Conservation (phyloP, 352 stramenopile species). For the Phytophthora fragariae region DNA sequence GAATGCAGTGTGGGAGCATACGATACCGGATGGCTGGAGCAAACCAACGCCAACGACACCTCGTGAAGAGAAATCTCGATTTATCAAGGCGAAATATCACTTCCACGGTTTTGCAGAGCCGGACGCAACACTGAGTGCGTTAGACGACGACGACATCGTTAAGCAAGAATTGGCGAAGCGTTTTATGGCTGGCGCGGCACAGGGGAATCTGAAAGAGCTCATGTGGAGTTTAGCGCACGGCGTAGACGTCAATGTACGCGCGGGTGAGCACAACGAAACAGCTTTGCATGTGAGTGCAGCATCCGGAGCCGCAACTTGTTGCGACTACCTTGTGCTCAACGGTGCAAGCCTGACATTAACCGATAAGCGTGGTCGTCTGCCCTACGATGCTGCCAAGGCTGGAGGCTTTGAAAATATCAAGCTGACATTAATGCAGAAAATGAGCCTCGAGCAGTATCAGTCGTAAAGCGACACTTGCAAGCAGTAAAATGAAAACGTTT, state of each 20-base stretch:
- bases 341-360: constrained; percentile 68
- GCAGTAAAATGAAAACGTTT: not conserved
- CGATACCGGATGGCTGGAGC: constrained; percentile 57
- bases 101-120: constrained; percentile 73
- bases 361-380: constrained; percentile 57
- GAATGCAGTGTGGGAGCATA: constrained; percentile 78
- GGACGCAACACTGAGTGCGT: constrained; percentile 22
- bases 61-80: constrained; percentile 82
- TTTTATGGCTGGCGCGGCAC: constrained; percentile 54
- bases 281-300: constrained; percentile 65
- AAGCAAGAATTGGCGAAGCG: constrained; percentile 50
- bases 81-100: constrained; percentile 89
- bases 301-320: constrained; percentile 51
- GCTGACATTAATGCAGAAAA: constrained; percentile 73
- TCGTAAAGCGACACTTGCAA: constrained; percentile 35
- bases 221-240: constrained; percentile 85
- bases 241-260: constrained; percentile 76
- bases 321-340: constrained; percentile 85
- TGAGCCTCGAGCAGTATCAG: constrained; percentile 73
- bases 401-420: constrained; percentile 72
- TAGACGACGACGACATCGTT: constrained; percentile 37
- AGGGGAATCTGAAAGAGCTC: constrained; percentile 59
- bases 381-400: constrained; percentile 68
- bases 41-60: constrained; percentile 54
- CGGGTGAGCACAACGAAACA: constrained; percentile 55